Conservation (phyloP, 2,329 filamentous ascomycete genomes). For the Verticillium nubilum region DNA sequence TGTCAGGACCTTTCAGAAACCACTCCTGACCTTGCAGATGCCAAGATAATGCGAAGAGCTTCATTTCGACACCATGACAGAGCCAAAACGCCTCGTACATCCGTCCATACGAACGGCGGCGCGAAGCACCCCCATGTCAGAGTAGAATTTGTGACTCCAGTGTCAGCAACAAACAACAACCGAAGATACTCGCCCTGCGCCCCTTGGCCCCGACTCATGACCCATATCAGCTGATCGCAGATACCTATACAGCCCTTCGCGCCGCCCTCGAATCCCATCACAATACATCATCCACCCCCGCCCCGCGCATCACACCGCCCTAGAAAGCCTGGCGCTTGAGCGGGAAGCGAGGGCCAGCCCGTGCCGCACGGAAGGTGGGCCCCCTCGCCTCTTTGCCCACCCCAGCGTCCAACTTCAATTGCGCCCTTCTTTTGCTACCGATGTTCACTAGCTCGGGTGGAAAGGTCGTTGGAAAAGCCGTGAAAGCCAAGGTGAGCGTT, state of each 20-base stretch:
- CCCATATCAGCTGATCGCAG: neutral
- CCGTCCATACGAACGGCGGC: too few species aligned
- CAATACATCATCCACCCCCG: neutral
- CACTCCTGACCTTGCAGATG: neutral
- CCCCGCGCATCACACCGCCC: neutral
- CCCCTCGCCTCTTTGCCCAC: neutral
- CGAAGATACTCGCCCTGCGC: neutral
- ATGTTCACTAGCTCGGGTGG: neutral
- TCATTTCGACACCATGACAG: too few species aligned
- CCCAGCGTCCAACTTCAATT: neutral
- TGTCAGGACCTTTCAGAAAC: too few species aligned
- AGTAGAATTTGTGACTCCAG: too few species aligned
- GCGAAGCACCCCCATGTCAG: too few species aligned
- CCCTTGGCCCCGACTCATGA: neutral
- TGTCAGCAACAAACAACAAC: neutral
- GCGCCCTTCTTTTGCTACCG: neutral
- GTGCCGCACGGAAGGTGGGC: neutral
- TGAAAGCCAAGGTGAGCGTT: neutral
- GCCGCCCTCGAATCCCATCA: neutral
- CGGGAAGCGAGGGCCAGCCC: neutral
- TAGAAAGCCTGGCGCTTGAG: neutral
- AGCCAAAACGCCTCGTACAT: too few species aligned
- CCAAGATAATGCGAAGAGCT: neutral
- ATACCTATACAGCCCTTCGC: neutral
- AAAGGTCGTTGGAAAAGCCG: neutral